Evolutionary conservation across 2,329 filamentous ascomycete genomes (phyloP), one percentile per base, ranked within the genome.

Genomic region (Septoria petroselini): DNA sequence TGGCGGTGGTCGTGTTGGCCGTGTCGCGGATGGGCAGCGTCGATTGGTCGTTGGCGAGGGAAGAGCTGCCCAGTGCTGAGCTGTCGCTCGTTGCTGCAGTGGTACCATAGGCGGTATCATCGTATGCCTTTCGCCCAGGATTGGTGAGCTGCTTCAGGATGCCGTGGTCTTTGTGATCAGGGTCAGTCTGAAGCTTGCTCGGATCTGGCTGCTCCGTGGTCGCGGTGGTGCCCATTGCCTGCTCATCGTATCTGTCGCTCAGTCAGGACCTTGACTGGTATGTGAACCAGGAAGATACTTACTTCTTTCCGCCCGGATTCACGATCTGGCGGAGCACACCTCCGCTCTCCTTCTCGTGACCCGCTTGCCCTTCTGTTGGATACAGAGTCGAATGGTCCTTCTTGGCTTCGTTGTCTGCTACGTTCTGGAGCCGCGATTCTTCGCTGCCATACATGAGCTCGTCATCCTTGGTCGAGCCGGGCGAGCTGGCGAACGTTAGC

Each of bases 391-490:
- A 27, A 12, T 49, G 37, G 11, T 52, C 38, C 25, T 53, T 50
- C 7, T 46, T 41, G 9, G 47, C 37, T 5, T 46, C 37, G 19
- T 52, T 49, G 18, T 47, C 40, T 30, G 41, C 39, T 9, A 46
- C 39, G 27, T 43, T 50, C 17, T 38, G 23, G 8, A 46, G 30
- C 12, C 48, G 44, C 7, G 44, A 14, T 15, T 52, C 41, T n/a
- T 42, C 55, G 41, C 65, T 57, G 35, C 65, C 62, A 42, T 68
- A 66, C 49, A 70, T 61, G 53, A 65, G 59, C 53, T 72, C 62
- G 21, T 63, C 59, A 45, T 68, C 65, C 59, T 71, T 68, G 48
- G 60, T 53, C 25, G 64, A 57, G 38, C 64, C 62, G 37, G 62
- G 58, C 33, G 61, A 61, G 44, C 62, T 66, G 33, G 17, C 45